A percentile compares a stretch with the other conserved stretches of the same genome.
phyloP scores from a whole-genome alignment of 768 basidiomycete species.

The Megacollybia marginata region DNA sequence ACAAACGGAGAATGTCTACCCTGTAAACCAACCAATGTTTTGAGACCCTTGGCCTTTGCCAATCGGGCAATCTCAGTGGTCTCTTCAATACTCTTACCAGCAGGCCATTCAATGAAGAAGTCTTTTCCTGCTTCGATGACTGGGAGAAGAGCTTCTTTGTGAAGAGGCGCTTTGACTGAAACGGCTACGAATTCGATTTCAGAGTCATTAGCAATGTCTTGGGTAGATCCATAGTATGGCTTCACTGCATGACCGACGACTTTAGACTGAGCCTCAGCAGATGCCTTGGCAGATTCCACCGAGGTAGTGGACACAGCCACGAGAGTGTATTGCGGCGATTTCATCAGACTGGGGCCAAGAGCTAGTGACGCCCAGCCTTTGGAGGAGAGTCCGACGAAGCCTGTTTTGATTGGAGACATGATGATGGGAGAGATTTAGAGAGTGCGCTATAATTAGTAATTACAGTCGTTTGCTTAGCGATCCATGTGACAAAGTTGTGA shows the following conservation, averaged over 20 bases:
- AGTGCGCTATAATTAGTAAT: too few species aligned
- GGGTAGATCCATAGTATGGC: constrained; percentile 1
- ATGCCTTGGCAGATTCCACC: neutral
- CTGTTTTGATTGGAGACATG: too few species aligned
- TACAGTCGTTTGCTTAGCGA: too few species aligned
- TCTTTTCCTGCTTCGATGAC: constrained; percentile 29
- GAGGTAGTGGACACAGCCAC: neutral
- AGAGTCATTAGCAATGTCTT: constrained; percentile 21
- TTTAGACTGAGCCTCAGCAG: constrained; percentile 1
- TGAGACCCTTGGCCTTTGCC: constrained; percentile 20
- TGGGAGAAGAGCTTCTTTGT: constrained; percentile 22
- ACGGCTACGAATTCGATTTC: constrained; percentile 31
- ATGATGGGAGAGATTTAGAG: too few species aligned
- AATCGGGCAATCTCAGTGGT: constrained; percentile 23
- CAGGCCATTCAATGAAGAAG: constrained; percentile 34
- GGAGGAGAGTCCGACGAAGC: too few species aligned
- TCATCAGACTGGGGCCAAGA: too few species aligned
- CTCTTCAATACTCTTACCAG: constrained; percentile 21
- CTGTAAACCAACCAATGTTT: constrained; percentile 26
- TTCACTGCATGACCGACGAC: neutral
- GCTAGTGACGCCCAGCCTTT: too few species aligned
- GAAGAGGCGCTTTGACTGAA: constrained; percentile 21
- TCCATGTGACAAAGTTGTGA: too few species aligned
- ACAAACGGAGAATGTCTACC: constrained; percentile 18
- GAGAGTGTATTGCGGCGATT: too few species aligned